Base-by-base conservation (phyloP, 768 basidiomycete species). In the Suillus weaverae region DNA sequence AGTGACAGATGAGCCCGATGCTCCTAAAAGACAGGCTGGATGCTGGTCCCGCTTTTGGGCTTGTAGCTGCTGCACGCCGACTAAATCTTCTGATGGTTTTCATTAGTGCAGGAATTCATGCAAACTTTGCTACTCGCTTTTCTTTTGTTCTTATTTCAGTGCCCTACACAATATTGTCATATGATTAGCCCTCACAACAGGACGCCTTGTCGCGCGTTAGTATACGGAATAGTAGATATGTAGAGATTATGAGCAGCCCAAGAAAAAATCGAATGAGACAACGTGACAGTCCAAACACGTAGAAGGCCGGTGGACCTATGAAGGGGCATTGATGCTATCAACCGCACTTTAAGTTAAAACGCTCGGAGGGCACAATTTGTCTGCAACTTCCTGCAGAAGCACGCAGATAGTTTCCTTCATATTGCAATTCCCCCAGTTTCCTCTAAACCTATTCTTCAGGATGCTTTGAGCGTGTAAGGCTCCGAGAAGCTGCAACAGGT, bases 361-460 rank as follows among this genome's bases (percentile, higher is more conserved):
- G 11, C 51, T 32, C 16, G 30, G 30, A 53, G 69, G 70, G 50
- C 81, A 83, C 13, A 84, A 68, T 51, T 77, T 74, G 44, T 75
- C 76, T 3, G 78, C 85, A 5, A 92, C 86, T 72, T 95, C 92
- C 59, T 83, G 79, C 0, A 92, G 76, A 62, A 96, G 69, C 70
- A 80, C 86, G 67, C 81, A 80, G 16, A 90, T 81, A 18, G 48
- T 1, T 50, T 91, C 91, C 72, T 85, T 83, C 57, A 88, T 81
- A 0, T 81, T 85, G 1, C 78, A 78, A 22, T 80, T 78, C 6
- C 79, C 82, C 70, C 80, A 82, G 64, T 85, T 81, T 5, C 86
- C 86, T 65, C 81, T 78, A 26, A 91, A 70, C 71, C 92, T 94
- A 22, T 76, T 72, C 70, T 80, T 80, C 65, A 96, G 74, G 30